phyloP scores from a whole-genome alignment of 2,329 filamentous ascomycete species.

The Monilinia vaccinii-corymbosi region DNA sequence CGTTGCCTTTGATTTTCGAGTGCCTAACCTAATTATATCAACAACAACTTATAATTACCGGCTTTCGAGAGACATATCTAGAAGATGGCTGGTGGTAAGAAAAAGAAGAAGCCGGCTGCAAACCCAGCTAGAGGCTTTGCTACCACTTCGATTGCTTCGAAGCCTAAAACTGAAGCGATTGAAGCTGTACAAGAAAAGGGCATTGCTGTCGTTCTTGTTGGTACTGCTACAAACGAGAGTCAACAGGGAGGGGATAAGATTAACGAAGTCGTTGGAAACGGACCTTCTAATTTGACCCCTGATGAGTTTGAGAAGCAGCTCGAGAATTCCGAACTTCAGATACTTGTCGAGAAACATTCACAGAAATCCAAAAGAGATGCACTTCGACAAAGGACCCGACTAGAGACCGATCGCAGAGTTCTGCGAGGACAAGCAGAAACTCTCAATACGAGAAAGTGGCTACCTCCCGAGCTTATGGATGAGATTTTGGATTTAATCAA shows the following conservation, averaged over 20 bases:
- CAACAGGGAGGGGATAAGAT: not conserved
- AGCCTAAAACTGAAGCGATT: constrained; percentile 55
- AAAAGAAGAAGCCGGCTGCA: constrained; percentile 82
- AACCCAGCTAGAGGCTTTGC: constrained; percentile 91
- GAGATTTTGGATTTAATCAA: constrained; percentile 66
- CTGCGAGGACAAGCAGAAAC: constrained; percentile 70
- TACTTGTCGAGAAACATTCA: constrained; percentile 76
- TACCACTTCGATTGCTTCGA: constrained; percentile 85
- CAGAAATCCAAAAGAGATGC: constrained; percentile 73
- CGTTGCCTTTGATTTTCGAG: not conserved
- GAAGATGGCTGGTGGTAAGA: constrained; percentile 57
- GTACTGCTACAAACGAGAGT: constrained; percentile 12
- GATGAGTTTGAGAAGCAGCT: constrained; percentile 87
- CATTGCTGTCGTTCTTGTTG: constrained; percentile 18
- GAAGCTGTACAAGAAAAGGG: constrained; percentile 20
- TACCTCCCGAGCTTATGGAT: constrained; percentile 69
- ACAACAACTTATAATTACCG: constrained; percentile 1
- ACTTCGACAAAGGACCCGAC: constrained; percentile 62
- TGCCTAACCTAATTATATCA: not conserved
- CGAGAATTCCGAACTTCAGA: constrained; percentile 81
- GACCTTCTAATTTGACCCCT: constrained; percentile 47
- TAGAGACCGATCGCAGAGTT: constrained; percentile 79
- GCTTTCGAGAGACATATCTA: not conserved
- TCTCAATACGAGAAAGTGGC: constrained; percentile 67
- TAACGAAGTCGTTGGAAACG: constrained; percentile 9